Conservation (phyloP, 768 basidiomycete species). For the Serpula lacrymans region DNA sequence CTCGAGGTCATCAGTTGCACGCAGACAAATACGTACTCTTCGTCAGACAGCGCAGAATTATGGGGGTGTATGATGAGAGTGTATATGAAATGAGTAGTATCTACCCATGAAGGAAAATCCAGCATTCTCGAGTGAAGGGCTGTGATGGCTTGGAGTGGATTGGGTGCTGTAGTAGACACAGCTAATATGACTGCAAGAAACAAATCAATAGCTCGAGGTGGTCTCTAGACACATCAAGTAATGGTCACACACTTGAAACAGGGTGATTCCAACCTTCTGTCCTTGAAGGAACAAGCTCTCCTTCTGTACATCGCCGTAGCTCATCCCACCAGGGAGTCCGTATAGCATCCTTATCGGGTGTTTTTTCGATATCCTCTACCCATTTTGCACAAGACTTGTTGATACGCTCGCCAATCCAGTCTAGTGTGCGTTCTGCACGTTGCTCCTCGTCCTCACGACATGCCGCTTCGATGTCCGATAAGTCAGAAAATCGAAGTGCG, state of each 20-base stretch:
- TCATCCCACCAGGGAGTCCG: conserved; percentile 90
- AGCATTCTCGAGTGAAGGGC: conserved; percentile 62
- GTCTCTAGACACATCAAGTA: conserved; percentile 4
- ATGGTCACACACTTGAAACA: conserved; percentile 57
- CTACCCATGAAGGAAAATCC: conserved; percentile 82
- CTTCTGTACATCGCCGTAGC: conserved; percentile 70
- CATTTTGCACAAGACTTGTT: conserved; percentile 59
- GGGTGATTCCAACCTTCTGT: conserved; percentile 87
- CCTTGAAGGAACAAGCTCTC: conserved; percentile 69
- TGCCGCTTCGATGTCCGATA: conserved; percentile 66
- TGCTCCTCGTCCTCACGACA: conserved; percentile 77
- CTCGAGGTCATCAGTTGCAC: neutral
- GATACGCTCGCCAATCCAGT: conserved; percentile 82
- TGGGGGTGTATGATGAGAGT: conserved; percentile 76
- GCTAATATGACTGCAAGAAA: conserved; percentile 66
- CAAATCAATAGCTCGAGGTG: conserved; percentile 9
- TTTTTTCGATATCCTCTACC: conserved; percentile 62
- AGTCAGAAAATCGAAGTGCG: conserved; percentile 73
- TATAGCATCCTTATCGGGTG: conserved; percentile 35
- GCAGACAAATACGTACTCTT: conserved; percentile 58
- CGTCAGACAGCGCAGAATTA: conserved; percentile 65
- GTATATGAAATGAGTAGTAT: conserved; percentile 65
- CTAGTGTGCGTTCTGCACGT: conserved; percentile 75
- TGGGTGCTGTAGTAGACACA: conserved; percentile 77
- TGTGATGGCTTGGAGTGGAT: conserved; percentile 77